phyloP scores from a whole-genome alignment of 345 rosid genomes.

The Hibiscus syriacus region DNA sequence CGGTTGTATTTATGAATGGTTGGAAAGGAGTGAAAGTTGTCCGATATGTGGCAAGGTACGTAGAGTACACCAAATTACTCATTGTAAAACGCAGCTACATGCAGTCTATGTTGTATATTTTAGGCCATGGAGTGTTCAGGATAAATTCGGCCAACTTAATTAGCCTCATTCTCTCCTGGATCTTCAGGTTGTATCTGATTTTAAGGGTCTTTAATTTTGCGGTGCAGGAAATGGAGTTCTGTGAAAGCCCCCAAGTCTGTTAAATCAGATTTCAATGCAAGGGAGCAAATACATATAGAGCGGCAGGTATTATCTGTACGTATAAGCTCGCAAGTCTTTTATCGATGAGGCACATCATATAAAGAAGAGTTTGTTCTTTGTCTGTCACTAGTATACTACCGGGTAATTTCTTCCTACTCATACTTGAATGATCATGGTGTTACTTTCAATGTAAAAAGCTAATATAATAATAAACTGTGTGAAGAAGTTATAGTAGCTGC shows the following conservation, averaged over 20 bases:
- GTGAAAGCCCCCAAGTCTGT: constrained; percentile 34
- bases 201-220: constrained; percentile 4
- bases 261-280: constrained; percentile 5
- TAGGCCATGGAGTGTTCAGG: neutral
- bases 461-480: constrained; percentile 7
- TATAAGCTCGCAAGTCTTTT: constrained; percentile 17
- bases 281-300: constrained; percentile 14
- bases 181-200: neutral
- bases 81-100: neutral
- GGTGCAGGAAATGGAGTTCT: constrained; percentile 45
- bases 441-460: constrained; percentile 3
- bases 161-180: no score
- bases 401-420: neutral
- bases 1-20: constrained; percentile 70
- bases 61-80: constrained; percentile 13
- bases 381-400: neutral
- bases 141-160: neutral
- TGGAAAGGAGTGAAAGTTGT: constrained; percentile 73
- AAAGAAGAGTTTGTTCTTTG: constrained; percentile 7
- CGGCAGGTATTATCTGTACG: constrained; percentile 14
- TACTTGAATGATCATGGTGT: neutral
- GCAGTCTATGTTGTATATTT: constrained; percentile 2
- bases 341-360: neutral
- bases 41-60: constrained; percentile 69
- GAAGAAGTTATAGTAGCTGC: constrained; percentile 8